Evolutionary conservation across 805 yeast species (phyloP).

Genomic region (Cyberlindnera saturnus): DNA sequence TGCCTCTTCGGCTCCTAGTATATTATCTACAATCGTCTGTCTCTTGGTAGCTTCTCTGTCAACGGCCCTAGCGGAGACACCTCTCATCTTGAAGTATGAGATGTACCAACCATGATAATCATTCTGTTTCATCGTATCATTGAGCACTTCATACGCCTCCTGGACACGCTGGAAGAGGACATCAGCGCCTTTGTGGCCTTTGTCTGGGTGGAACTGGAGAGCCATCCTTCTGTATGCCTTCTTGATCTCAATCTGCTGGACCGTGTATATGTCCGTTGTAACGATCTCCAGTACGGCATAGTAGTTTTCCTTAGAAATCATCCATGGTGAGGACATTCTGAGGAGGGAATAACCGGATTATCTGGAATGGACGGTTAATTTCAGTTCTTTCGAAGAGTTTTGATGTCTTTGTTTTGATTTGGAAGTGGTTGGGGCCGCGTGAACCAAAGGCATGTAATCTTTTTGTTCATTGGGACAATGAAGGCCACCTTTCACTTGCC

Average conservation of each 20-base stretch:
- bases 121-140: neutral
- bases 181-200: slow-evolving; percentile 35
- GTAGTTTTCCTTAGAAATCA: slow-evolving; percentile 28
- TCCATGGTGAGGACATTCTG: slow-evolving; percentile 1
- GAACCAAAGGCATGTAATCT: too few relatives aligned
- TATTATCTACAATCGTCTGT: neutral
- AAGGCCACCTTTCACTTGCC: too few relatives aligned
- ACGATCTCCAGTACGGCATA: slow-evolving; percentile 57
- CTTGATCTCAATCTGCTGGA: slow-evolving; percentile 45
- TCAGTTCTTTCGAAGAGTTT: too few relatives aligned
- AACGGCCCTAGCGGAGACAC: slow-evolving; percentile 4
- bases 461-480: too few relatives aligned
- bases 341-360: too few relatives aligned
- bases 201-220: slow-evolving; percentile 70
- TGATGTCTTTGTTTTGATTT: too few relatives aligned
- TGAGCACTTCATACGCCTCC: slow-evolving; percentile 11
- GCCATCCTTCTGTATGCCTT: slow-evolving; percentile 73
- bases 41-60: slow-evolving; percentile 3
- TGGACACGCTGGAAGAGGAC: slow-evolving; percentile 14
- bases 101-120: slow-evolving; percentile 17
- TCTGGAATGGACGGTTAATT: too few relatives aligned
- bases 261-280: slow-evolving; percentile 33
- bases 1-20: neutral
- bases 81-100: slow-evolving; percentile 4
- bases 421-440: too few relatives aligned